Conservation (phyloP, 192 early-diverging fungal genomes). For the Coemansia sp. region DNA sequence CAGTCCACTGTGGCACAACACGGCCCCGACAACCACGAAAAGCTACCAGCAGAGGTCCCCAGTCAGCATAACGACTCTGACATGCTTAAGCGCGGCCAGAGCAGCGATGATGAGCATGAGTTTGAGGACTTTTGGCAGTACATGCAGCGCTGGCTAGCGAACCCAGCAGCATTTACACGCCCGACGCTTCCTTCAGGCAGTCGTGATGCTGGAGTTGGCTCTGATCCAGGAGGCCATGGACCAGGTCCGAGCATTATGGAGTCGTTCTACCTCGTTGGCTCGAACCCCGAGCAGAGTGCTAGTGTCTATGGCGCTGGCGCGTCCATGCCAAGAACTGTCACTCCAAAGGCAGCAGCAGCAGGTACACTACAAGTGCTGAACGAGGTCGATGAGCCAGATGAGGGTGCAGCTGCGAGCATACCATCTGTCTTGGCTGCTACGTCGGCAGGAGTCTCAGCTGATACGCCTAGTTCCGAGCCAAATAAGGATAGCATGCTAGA, state of each 20-base stretch:
- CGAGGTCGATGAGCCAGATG: slow-evolving; percentile 24
- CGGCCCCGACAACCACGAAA: not conserved
- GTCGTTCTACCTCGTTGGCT: slow-evolving; percentile 53
- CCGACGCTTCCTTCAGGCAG: slow-evolving; percentile 13
- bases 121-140: slow-evolving; percentile 59
- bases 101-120: slow-evolving; percentile 27
- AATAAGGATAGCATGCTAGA: too few species aligned
- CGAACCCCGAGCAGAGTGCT: slow-evolving; percentile 37
- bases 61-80: not conserved
- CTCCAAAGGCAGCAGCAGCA: not conserved
- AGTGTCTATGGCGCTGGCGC: slow-evolving; percentile 29
- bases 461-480: not conserved
- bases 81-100: not conserved
- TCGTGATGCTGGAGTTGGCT: not conserved
- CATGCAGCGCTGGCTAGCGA: slow-evolving; percentile 55
- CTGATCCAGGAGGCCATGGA: not conserved
- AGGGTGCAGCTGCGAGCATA: not conserved
- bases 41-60: not conserved
- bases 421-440: not conserved
- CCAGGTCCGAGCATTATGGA: slow-evolving; percentile 41
- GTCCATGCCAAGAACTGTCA: slow-evolving; percentile 1
- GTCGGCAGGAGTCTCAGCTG: not conserved
- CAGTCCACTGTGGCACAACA: not conserved
- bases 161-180: slow-evolving; percentile 47
- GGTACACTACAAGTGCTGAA: slow-evolving; percentile 20